Conservation (phyloP, 2,329 filamentous ascomycete genomes). For the Phyllosticta citrichinensis region DNA sequence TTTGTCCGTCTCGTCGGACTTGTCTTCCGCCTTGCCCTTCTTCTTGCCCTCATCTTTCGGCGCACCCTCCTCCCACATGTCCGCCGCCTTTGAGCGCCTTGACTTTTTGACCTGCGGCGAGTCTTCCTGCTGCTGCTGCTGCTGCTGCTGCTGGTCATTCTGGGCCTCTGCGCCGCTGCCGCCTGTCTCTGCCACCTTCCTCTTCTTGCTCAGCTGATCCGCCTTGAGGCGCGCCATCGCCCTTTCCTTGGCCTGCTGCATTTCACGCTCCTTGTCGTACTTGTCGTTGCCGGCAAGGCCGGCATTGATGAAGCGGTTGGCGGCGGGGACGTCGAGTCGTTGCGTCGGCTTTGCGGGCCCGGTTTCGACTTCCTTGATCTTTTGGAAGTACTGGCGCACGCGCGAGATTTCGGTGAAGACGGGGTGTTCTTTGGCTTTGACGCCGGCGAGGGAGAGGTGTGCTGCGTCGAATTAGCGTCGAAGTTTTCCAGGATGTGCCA, state of each 20-base stretch:
- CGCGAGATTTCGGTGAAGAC: slow-evolving; percentile 79
- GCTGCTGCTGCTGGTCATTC: slow-evolving; percentile 6
- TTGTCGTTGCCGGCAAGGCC: slow-evolving; percentile 51
- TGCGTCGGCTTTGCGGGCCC: slow-evolving; percentile 44
- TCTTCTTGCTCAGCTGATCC: slow-evolving; percentile 24
- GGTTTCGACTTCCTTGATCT: slow-evolving; percentile 70
- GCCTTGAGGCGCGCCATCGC: slow-evolving; percentile 27
- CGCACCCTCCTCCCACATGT: slow-evolving; percentile 7
- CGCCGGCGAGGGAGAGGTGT: slow-evolving; percentile 66
- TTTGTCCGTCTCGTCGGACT: neutral
- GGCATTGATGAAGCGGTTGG: slow-evolving; percentile 70
- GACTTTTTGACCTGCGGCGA: slow-evolving; percentile 9
- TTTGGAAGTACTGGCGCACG: slow-evolving; percentile 83
- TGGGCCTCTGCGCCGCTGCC: neutral
- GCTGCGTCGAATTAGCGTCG: slow-evolving; percentile 36
- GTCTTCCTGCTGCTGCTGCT: slow-evolving; percentile 12
- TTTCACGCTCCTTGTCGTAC: slow-evolving; percentile 32
- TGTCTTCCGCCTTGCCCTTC: neutral
- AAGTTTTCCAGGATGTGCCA: slow-evolving; percentile 25
- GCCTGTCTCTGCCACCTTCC: slow-evolving; percentile 18
- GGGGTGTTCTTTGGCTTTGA: slow-evolving; percentile 70
- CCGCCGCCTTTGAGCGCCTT: slow-evolving; percentile 8
- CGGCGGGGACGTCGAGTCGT: slow-evolving; percentile 63
- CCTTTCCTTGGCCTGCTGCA: slow-evolving; percentile 26
- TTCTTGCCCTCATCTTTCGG: neutral